Conservation (phyloP, 441 rosid genomes). For the Erodium moschatum region DNA sequence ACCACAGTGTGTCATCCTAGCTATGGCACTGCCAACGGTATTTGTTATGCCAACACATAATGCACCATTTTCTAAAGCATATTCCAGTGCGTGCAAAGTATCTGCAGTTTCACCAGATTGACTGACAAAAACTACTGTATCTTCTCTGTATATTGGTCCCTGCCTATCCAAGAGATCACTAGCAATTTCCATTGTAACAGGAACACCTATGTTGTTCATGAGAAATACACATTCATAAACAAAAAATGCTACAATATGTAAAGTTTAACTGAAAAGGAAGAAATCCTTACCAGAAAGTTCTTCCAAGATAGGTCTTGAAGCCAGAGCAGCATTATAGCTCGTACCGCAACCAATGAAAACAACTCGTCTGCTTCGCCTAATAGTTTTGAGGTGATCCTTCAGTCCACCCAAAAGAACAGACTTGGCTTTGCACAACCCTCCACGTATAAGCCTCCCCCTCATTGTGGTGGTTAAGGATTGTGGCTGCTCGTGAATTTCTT, state of each 20-base stretch:
- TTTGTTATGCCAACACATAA: conserved; percentile 93
- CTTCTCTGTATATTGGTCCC: conserved; percentile 96
- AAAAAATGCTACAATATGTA: conserved; percentile 4
- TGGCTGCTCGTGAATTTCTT: conserved; percentile 93
- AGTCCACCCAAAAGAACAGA: conserved; percentile 85
- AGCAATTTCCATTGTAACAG: conserved; percentile 94
- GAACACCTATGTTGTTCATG: conserved; percentile 44
- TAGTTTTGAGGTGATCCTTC: conserved; percentile 89
- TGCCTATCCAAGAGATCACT: conserved; percentile 90
- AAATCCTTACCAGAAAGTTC: conserved; percentile 73
- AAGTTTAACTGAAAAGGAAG: conserved; percentile 10
- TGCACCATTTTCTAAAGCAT: conserved; percentile 80
- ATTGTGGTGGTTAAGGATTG: conserved; percentile 88
- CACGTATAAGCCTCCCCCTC: conserved; percentile 90
- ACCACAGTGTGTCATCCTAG: conserved; percentile 85
- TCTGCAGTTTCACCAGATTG: conserved; percentile 99
- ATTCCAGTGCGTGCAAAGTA: conserved; percentile 74
- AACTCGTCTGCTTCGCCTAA: conserved; percentile 75
- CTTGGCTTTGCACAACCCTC: conserved; percentile 70
- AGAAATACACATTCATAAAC: not conserved
- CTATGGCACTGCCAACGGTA: conserved; percentile 94
- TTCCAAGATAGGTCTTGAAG: conserved; percentile 83
- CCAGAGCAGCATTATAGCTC: conserved; percentile 90
- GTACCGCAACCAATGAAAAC: conserved; percentile 93
- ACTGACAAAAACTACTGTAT: conserved; percentile 92